Evolutionary conservation across 2,329 filamentous ascomycete genomes (phyloP), one percentile per base, ranked within the genome.

Genomic region (Niveomyces coronatus): DNA sequence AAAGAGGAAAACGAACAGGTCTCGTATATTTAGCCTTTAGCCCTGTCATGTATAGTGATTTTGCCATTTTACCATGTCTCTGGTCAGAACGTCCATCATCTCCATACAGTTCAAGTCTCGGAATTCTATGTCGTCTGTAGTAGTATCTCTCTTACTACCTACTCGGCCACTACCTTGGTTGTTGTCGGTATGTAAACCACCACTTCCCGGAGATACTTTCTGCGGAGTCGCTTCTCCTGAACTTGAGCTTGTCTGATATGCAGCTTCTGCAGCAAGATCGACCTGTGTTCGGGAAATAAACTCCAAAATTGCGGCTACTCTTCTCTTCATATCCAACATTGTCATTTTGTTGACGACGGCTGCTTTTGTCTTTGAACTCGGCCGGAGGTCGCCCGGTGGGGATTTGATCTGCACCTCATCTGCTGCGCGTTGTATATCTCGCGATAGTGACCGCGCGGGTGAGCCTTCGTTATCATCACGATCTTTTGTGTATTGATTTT

Each of bases 201-300:
- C 27, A 22, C 16, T 38, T 39, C 32, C 42, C 15, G 7, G n/a
- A 35, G 54, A 61, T 45, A 49, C 50, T 28, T 63, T 60, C 42
- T 62, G 47, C 41, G 64, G 53, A 41, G 62, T 49, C 47, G 63
- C 46, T 47, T 63, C 53, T 46, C 68, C 58, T 50, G 66, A 57
- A 30, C 39, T 49, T 9, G 47, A 47, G 29, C 53, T 57, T 32
- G 60, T 58, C 24, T 60, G 58, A 16, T 61, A 67, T 44, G 63
- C 60, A 57, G 64, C 60, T 44, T 79, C 81, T 20, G 74, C 77
- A 2, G 85, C 86, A 60, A 94, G 74, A 52, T 95, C 88, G 6
- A 94, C 70, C 57, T 95, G 87, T 41, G 86, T 89, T 47, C 85
- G 78, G 4, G 83, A 81, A 45, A 95, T 94, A 53, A 89, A 95